Base-by-base conservation (phyloP, 192 early-diverging fungal genomes). In the Spizellomyces sp. region DNA sequence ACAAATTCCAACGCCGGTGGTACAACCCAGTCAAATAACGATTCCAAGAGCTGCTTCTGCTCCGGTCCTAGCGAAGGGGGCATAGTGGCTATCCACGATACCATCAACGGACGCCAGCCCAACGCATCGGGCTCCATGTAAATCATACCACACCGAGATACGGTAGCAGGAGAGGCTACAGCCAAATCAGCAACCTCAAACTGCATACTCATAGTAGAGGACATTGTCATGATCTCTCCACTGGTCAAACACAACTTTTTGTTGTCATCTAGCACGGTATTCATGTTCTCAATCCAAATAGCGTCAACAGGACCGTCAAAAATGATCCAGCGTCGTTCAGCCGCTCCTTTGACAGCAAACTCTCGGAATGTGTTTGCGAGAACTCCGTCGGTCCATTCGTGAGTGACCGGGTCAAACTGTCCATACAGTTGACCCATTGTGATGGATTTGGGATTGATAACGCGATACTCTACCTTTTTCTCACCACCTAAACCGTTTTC, bases 251-350 rank as follows among this genome's bases (percentile, higher is more conserved):
- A 88, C 5, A 88, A 78, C 58, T 86, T 81, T 66, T 88, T 88
- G 77, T 88, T 88, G 67, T 88, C 86, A 65, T 88, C 86, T 4
- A 88, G 77, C 6, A 88, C 86, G 5, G 84, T 88, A 71, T 86
- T 86, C 86, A 88, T 87, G 69, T 88, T 88, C 70, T 88, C 86
- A 65, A 88, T 88, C 86, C 86, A 88, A 43, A 88, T 82, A 12
- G 86, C 86, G 57, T 88, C 86, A 45, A 88, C 86, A 1, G 86
- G 86, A 19, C 86, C 86, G 60, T 88, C 86, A 72, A 88, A 88
- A 41, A 88, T 83, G 41, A 86, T 85, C 86, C 86, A 88, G 36
- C 79, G 83, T 57, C 84, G 52, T 62, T 88, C 86, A 1, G 74
- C 63, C 12, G 73, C 80, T 21, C 81, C 81, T 68, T 84, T 79